phyloP scores from a whole-genome alignment of 768 basidiomycete species.

The Collybiopsis luxurians region DNA sequence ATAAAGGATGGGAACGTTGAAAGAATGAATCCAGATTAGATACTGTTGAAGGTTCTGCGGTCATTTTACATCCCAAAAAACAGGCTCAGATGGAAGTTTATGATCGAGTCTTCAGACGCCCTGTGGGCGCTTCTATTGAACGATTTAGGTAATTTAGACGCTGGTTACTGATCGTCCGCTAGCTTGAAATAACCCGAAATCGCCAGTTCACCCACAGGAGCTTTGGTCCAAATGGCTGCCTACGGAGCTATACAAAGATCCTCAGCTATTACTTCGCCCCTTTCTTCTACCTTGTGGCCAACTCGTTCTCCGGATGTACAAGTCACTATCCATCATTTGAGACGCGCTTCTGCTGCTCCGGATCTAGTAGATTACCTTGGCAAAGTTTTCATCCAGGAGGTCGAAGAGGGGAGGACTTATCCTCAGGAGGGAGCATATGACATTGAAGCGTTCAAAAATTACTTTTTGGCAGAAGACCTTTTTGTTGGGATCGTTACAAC shows the following conservation, averaged over 20 bases:
- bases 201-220: too few species aligned
- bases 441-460: conserved; percentile 59
- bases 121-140: background rate
- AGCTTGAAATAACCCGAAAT: too few species aligned
- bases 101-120: background rate
- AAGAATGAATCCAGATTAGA: conserved; percentile 6
- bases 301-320: conserved; percentile 15
- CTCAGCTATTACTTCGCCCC: conserved; percentile 23
- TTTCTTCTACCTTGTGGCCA: conserved; percentile 49
- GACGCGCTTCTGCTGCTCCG: conserved; percentile 34
- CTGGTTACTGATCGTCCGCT: too few species aligned
- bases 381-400: conserved; percentile 63
- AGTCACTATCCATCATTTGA: conserved; percentile 55
- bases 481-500: conserved; percentile 54
- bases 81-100: background rate
- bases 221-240: conserved; percentile 74
- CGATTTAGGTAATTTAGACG: too few species aligned
- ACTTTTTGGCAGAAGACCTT: conserved; percentile 78
- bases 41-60: background rate
- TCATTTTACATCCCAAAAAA: background rate
- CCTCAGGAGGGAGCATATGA: conserved; percentile 71
- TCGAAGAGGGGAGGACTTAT: conserved; percentile 78
- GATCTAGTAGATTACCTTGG: conserved; percentile 64
- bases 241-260: conserved; percentile 57
- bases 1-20: background rate